Evolutionary conservation across 2,329 filamentous ascomycete genomes (phyloP).

Genomic region (Didymella keratinophila): DNA sequence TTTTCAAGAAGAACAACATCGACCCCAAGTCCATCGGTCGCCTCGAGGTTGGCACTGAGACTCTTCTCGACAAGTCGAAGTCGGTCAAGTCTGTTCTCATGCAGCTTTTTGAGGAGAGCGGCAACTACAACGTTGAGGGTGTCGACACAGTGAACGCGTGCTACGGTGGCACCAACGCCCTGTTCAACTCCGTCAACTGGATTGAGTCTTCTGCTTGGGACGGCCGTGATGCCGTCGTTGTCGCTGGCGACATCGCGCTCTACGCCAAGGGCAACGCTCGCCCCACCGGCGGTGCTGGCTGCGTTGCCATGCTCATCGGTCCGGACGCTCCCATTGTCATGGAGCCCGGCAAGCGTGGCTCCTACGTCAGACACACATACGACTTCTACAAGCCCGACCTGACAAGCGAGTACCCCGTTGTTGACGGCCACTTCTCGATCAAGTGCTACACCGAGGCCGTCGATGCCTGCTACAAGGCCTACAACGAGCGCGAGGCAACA

Average conservation of each 20-base stretch:
- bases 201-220: slow-evolving; percentile 63
- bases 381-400: slow-evolving; percentile 65
- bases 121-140: slow-evolving; percentile 63
- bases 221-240: slow-evolving; percentile 61
- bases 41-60: slow-evolving; percentile 63
- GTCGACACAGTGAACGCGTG: slow-evolving; percentile 63
- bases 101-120: slow-evolving; percentile 60
- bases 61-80: slow-evolving; percentile 64
- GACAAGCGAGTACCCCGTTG: slow-evolving; percentile 62
- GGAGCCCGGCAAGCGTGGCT: slow-evolving; percentile 59
- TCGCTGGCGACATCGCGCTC: slow-evolving; percentile 62
- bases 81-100: slow-evolving; percentile 63
- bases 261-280: slow-evolving; percentile 64
- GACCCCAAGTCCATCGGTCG: slow-evolving; percentile 61
- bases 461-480: slow-evolving; percentile 62
- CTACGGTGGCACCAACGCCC: slow-evolving; percentile 63
- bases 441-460: slow-evolving; percentile 63
- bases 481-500: slow-evolving; percentile 59
- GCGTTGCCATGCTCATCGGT: slow-evolving; percentile 62
- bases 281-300: slow-evolving; percentile 62
- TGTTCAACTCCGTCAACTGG: slow-evolving; percentile 64
- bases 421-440: slow-evolving; percentile 62
- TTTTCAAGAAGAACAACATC: slow-evolving; percentile 62
- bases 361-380: slow-evolving; percentile 61
- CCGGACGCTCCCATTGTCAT: slow-evolving; percentile 60